Evolutionary conservation across 2,329 filamentous ascomycete species (phyloP).

Genomic region (Geosmithia morbida): DNA sequence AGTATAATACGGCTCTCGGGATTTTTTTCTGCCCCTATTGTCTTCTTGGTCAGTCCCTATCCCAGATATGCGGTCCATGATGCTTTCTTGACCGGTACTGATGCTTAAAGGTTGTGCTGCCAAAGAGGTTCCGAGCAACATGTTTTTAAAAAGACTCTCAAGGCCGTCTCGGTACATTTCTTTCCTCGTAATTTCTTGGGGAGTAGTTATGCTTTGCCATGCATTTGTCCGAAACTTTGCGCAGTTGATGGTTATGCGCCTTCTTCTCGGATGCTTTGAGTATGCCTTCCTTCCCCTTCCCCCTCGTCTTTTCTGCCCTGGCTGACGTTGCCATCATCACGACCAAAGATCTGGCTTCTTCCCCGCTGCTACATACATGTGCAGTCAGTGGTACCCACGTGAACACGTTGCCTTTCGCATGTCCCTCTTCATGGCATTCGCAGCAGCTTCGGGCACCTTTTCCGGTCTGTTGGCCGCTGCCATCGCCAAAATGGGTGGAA

Average conservation of each 20-base stretch:
- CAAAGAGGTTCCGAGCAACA: slow-evolving; percentile 25
- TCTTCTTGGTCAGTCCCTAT: neutral
- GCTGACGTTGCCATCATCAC: slow-evolving; percentile 4
- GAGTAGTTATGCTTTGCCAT: slow-evolving; percentile 25
- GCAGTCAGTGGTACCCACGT: slow-evolving; percentile 16
- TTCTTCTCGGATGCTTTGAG: slow-evolving; percentile 35
- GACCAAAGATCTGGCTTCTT: slow-evolving; percentile 13
- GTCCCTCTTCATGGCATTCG: slow-evolving; percentile 19
- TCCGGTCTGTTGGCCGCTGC: slow-evolving; percentile 27
- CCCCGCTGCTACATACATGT: slow-evolving; percentile 13
- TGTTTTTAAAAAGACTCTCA: slow-evolving; percentile 16
- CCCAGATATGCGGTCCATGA: neutral
- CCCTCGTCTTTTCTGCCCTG: neutral
- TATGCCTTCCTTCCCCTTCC: neutral
- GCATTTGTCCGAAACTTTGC: slow-evolving; percentile 29
- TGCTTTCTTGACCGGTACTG: neutral
- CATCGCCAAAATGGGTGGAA: slow-evolving; percentile 29
- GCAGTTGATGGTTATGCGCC: slow-evolving; percentile 26
- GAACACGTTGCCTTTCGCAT: slow-evolving; percentile 13
- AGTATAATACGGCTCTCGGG: slow-evolving; percentile 56
- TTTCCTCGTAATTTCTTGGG: slow-evolving; percentile 22
- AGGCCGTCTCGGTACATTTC: slow-evolving; percentile 19
- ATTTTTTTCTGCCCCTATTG: slow-evolving; percentile 18
- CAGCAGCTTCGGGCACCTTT: slow-evolving; percentile 24
- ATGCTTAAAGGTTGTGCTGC: slow-evolving; percentile 5